Evolutionary conservation across 2,329 filamentous ascomycete genomes (phyloP), one percentile per base, ranked within the genome.

Genomic region (Gyromitra esculenta): DNA sequence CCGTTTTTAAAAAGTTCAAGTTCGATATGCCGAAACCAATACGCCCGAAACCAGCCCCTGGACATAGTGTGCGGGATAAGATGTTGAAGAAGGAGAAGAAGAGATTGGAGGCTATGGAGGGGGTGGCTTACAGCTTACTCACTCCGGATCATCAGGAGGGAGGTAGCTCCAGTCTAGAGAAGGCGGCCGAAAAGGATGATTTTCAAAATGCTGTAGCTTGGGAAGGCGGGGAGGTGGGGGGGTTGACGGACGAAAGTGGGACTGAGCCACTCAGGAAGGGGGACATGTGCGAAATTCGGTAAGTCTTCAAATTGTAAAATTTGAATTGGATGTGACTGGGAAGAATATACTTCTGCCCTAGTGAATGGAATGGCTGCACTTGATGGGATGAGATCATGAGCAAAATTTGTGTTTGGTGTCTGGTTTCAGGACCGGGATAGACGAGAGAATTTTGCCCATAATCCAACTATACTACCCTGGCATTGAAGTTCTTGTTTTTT

Each of bases 201-300:
- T 45, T 67, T 59, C 57, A 57, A 1, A 52, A 66, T 48, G 31
- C 41, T 25, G 43, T 39, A 18, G 13, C 9, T n/a, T 77, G 72
- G 72, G 75, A 77, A 31, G 54, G 52, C n/a, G 66, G 62, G 8
- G 75, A 77, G 45, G 7, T 45, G 25, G 63, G 50, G 2, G 77
- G 68, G 11, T 41, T 73, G n/a, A 68, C 54, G 9, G 78, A 79
- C 43, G 73, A 66, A 15, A 72, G 76, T 52, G 76, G 76, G 11
- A 21, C 64, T 21, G 43, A 73, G 48, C 76, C 72, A 8, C 31
- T 79, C 25, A 76, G 52, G 64, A 77, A 57, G 43, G 78, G 78
- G 7, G 78, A 79, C 59, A 41, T 79, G 52, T 77, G 77, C 60
- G 78, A 79, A 50, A 31, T 79, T 41, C 74, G 78, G 77, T 79